Percentiles rank a stretch among this genome's conserved stretches.
These are phyloP conservation scores for Cladosporium sp. DNA, from an alignment of 2,329 filamentous ascomycete species.

Conservation along the genomic window DNA sequence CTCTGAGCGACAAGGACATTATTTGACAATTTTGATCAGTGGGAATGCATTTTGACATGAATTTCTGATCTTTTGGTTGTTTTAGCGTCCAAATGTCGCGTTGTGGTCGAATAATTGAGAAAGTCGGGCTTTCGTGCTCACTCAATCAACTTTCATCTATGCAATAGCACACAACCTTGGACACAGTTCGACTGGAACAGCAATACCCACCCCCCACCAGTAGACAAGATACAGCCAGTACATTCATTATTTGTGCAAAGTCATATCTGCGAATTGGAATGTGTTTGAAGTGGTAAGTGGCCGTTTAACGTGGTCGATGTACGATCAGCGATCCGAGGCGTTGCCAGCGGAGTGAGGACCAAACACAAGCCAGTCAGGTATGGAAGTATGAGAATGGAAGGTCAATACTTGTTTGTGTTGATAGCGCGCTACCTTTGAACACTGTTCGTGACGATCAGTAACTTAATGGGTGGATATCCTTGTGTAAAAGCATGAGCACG, in stretches of 20 bases:
- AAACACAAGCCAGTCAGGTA: not conserved
- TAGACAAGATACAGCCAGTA: not conserved
- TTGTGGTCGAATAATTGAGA: not conserved
- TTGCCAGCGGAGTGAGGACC: not conserved
- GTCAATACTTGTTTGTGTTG: no score
- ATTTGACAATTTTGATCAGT: not conserved
- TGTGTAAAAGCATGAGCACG: not conserved
- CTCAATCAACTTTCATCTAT: not conserved
- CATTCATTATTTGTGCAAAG: not conserved
- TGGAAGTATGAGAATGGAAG: not conserved
- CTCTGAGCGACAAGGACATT: not conserved
- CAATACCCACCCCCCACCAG: not conserved
- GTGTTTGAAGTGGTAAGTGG: not conserved
- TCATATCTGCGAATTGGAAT: not conserved
- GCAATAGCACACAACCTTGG: not conserved
- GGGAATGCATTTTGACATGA: not conserved
- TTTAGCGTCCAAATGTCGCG: not conserved
- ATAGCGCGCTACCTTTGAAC: not conserved
- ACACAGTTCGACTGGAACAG: not conserved
- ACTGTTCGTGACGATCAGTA: not conserved
- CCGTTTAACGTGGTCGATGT: not conserved
- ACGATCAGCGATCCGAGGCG: not conserved
- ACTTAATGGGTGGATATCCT: not conserved
- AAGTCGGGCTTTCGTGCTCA: no score
- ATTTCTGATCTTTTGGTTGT: not conserved